A percentile compares a stretch with the other conserved stretches of the same genome.
Evolutionary conservation across 1,284 basidiomycete genomes (phyloP).

Genomic region (Fomitopsis palustris): DNA sequence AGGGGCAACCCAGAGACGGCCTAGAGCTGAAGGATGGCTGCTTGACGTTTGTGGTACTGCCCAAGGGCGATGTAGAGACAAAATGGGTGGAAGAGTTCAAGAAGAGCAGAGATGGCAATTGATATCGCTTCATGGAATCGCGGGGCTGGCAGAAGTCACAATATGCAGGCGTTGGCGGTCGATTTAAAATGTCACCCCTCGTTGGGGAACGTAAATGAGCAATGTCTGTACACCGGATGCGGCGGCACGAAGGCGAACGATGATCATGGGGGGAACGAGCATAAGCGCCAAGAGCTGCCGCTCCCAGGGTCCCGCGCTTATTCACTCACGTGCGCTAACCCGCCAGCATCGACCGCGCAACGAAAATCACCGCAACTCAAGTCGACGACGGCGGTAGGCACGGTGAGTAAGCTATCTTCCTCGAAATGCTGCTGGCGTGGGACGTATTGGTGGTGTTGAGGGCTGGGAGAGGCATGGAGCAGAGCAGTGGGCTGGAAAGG

Average conservation of each 20-base stretch:
- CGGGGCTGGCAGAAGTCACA: neutral
- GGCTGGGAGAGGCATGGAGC: conserved; percentile 9
- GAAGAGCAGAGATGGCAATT: conserved; percentile 34
- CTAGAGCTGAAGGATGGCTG: conserved; percentile 85
- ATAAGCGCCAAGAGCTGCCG: neutral
- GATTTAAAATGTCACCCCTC: neutral
- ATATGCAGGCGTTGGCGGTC: no score
- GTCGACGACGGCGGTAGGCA: conserved; percentile 40
- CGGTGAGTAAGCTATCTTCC: conserved; percentile 38
- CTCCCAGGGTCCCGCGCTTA: neutral
- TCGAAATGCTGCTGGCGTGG: conserved; percentile 13
- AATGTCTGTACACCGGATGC: no score
- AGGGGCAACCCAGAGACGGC: conserved; percentile 69
- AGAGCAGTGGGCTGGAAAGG: conserved; percentile 39
- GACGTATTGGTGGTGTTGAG: conserved; percentile 9
- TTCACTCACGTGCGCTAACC: conserved; percentile 1
- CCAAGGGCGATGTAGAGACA: conserved; percentile 79
- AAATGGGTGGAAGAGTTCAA: conserved; percentile 93
- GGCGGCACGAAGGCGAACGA: no score
- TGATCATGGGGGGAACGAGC: no score
- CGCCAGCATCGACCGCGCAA: conserved; percentile 6
- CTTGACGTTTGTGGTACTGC: conserved; percentile 81
- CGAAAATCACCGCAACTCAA: conserved; percentile 18
- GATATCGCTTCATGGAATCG: neutral
- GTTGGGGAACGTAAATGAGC: neutral